Evolutionary conservation across 768 basidiomycete genomes (phyloP).

Genomic region (Suillus discolor): DNA sequence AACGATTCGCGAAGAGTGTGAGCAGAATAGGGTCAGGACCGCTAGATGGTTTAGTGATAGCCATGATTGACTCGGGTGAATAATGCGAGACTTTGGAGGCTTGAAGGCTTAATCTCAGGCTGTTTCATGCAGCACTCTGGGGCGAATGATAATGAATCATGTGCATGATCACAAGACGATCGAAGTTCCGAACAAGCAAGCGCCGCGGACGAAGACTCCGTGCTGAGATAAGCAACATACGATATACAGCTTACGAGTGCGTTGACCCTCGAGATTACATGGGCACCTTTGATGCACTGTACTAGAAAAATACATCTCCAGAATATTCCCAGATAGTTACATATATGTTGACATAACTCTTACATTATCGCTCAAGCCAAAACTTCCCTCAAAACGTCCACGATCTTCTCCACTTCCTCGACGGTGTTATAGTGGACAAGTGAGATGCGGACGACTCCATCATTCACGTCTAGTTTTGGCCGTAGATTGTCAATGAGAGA

Average conservation of each 20-base stretch:
- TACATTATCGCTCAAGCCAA: constrained; percentile 27
- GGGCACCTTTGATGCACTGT: background rate
- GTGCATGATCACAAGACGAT: constrained; percentile 1
- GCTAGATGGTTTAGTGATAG: constrained; percentile 22
- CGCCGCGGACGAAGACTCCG: background rate
- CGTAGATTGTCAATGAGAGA: constrained; percentile 53
- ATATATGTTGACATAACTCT: background rate
- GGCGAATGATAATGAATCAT: background rate
- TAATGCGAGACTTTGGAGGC: constrained; percentile 4
- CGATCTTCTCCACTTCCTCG: constrained; percentile 64
- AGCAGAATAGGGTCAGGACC: constrained; percentile 85
- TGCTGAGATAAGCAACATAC: constrained; percentile 4
- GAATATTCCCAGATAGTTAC: background rate
- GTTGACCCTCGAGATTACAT: background rate
- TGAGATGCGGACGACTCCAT: constrained; percentile 75
- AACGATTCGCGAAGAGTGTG: constrained; percentile 92
- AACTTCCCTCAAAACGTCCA: constrained; percentile 55
- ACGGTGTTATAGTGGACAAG: constrained; percentile 81
- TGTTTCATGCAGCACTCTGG: background rate
- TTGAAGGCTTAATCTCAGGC: constrained; percentile 5
- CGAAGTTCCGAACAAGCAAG: background rate
- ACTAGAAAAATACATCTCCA: background rate
- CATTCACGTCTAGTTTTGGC: constrained; percentile 59
- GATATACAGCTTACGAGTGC: background rate
- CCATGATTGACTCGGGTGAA: constrained; percentile 17